Evolutionary conservation across 768 basidiomycete species (phyloP).

Genomic region (Pholiota microspora): DNA sequence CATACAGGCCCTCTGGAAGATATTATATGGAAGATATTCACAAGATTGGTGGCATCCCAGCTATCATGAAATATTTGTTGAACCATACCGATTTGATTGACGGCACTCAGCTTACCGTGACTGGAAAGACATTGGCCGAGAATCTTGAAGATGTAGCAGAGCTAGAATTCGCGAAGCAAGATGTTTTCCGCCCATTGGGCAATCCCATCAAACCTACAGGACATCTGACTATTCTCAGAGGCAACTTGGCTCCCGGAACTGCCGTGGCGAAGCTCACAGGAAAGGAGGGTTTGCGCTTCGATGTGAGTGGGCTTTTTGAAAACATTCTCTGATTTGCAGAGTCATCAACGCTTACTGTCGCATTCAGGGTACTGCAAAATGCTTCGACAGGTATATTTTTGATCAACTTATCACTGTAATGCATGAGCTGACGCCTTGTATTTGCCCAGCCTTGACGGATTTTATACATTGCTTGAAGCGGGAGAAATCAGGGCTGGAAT

Average conservation of each 20-base stretch:
- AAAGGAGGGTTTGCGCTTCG: slow-evolving; percentile 84
- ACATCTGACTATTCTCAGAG: slow-evolving; percentile 83
- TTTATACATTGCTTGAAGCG: slow-evolving; percentile 70
- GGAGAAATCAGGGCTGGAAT: slow-evolving; percentile 76
- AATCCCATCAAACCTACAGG: slow-evolving; percentile 87
- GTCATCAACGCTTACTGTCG: not conserved
- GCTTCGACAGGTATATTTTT: slow-evolving; percentile 61
- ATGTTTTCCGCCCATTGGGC: slow-evolving; percentile 68
- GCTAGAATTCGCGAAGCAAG: slow-evolving; percentile 68
- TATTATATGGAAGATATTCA: slow-evolving; percentile 93
- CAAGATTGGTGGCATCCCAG: slow-evolving; percentile 81
- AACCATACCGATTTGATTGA: slow-evolving; percentile 79
- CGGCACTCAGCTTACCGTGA: slow-evolving; percentile 83
- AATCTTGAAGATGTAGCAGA: slow-evolving; percentile 80
- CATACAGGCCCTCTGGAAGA: slow-evolving; percentile 69
- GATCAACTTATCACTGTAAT: not conserved
- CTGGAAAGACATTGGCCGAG: slow-evolving; percentile 86
- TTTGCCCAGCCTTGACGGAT: slow-evolving; percentile 55
- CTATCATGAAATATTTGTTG: slow-evolving; percentile 79
- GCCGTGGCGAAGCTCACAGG: slow-evolving; percentile 94
- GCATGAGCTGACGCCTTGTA: not conserved
- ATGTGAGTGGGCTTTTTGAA: slow-evolving; percentile 40
- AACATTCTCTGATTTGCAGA: not conserved
- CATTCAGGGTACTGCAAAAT: slow-evolving; percentile 68
- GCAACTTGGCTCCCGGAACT: slow-evolving; percentile 84